Percentiles rank a stretch among this genome's conserved stretches.
Evolutionary conservation across 2,329 filamentous ascomycete genomes (phyloP).

Genomic region (Cordyceps farinosa): DNA sequence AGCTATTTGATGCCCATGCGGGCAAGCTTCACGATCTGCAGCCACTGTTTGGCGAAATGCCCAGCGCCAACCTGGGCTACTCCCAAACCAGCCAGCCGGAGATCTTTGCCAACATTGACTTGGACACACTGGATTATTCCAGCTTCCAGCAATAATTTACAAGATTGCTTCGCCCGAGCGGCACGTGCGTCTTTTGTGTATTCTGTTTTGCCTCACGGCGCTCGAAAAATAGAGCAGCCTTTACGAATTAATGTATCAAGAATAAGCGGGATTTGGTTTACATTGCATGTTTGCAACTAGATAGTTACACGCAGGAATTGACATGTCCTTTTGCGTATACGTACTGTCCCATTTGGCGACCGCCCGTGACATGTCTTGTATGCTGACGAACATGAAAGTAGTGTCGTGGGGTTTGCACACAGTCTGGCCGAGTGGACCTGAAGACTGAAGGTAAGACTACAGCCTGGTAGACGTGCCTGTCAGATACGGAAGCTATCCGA

Average conservation of each 20-base stretch:
- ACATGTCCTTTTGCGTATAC: background rate
- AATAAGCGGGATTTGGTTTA: slow-evolving; percentile 1
- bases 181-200: slow-evolving; percentile 14
- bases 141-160: slow-evolving; percentile 5
- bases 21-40: slow-evolving; percentile 42
- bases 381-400: no score
- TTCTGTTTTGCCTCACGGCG: background rate
- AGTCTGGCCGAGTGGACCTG: no score
- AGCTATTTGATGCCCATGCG: slow-evolving; percentile 51
- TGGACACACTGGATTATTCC: slow-evolving; percentile 35
- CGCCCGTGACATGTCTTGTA: background rate
- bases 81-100: slow-evolving; percentile 52
- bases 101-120: slow-evolving; percentile 44
- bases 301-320: slow-evolving; percentile 6
- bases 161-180: slow-evolving; percentile 6
- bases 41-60: slow-evolving; percentile 48
- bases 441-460: no score
- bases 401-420: no score
- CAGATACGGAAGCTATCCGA: no score
- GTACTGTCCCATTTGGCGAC: background rate
- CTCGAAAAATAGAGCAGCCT: slow-evolving; percentile 9
- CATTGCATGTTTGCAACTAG: slow-evolving; percentile 5
- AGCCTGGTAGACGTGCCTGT: no score
- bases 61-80: slow-evolving; percentile 49
- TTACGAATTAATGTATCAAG: slow-evolving; percentile 15